Base-by-base conservation (phyloP, 805 yeast genomes). In the Monosporozyma unispora region DNA sequence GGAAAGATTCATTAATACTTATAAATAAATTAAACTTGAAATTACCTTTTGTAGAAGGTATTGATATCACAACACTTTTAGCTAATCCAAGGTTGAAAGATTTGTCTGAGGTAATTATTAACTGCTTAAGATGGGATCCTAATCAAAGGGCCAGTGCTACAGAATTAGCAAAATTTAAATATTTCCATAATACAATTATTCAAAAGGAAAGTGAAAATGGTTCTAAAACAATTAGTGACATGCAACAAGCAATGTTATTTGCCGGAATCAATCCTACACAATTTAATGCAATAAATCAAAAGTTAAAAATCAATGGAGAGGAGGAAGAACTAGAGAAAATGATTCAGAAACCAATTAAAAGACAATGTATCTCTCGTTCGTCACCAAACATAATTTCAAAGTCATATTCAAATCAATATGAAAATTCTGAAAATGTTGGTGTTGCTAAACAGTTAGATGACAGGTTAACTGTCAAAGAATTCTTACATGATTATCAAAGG, bases 41-140 rank as follows among this genome's bases (percentile, higher is more conserved):
- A 39, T 69, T 84, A 21, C 90, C 91, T 0, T 66, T 65, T 45
- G 68, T 70, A n/a, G 69, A 67, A 33, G 88, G 90, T 1, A 55
- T 70, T 3, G 68, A 69, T 9, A 67, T 82, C 10, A 68, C 72
- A 14, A 64, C 70, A 4, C 53, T 82, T 9, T 61, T 82, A 5
- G 70, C 75, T 8, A 67, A 75, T 50, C 66, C 75, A 0, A 77
- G 73, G 38, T 66, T 77, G 22, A 55, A 60, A 12, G 54, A 56
- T 14, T 58, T 71, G 58, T 56, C 64, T 50, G 57, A 74, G 62
- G 60, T 74, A 65, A 58, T 77, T 59, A 56, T 73, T 65, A 48
- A 68, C 68, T 51, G 75, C 74, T 70, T 89, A 31, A 69, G 74
- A 46, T 89, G 96, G 96, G 82, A 87, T 65, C 95, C 96, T 1